These are phyloP conservation scores for Solanum bukasovii DNA, from an alignment of 257 asterid genomes.

Conservation along the genomic window DNA sequence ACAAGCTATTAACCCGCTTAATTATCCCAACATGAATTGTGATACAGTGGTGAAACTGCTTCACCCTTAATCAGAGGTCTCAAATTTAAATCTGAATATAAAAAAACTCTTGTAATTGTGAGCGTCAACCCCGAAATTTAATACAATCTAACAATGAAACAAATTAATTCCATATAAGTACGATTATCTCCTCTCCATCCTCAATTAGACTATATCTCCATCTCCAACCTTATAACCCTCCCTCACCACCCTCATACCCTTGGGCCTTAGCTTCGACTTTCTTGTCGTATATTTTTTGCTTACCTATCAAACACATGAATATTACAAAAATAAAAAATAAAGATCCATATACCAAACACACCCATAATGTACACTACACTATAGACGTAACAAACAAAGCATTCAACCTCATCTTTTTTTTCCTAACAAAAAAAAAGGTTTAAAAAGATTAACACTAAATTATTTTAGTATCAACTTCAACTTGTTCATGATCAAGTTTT, in stretches of 20 bases:
- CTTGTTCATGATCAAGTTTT: neutral
- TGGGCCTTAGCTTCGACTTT: no score
- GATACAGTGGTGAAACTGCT: no score
- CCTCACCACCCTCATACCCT: neutral
- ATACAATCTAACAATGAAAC: neutral
- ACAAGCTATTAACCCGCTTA: neutral
- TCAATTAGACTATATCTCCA: no score
- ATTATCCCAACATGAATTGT: neutral
- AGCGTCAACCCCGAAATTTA: fast-evolving
- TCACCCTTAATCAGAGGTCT: fast-evolving
- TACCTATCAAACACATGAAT: neutral
- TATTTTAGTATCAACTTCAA: neutral
- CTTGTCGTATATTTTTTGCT: no score
- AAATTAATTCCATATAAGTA: no score
- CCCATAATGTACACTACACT: neutral
- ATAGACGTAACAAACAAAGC: neutral
- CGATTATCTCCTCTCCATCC: no score
- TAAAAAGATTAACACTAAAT: neutral
- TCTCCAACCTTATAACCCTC: neutral
- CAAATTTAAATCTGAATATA: no score
- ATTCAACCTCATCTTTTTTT: no score
- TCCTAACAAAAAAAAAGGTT: neutral
- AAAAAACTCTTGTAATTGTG: no score
- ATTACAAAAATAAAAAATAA: neutral
- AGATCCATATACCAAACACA: neutral